Conservation (phyloP, 1,139 yeast genomes). For the Candida smagusa region DNA sequence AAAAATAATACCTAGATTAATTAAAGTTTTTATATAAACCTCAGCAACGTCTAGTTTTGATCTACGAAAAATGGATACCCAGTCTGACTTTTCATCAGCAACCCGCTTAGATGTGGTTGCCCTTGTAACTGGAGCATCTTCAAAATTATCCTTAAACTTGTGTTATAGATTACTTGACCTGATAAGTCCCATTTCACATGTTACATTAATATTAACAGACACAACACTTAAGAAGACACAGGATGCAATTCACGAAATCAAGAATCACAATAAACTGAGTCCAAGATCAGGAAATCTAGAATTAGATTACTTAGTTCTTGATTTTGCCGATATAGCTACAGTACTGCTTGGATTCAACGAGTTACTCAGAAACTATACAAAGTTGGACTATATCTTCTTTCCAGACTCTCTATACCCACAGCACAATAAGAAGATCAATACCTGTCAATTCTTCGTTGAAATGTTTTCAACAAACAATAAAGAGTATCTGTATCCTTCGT, state of each 20-base stretch:
- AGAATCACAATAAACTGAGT: conserved; percentile 43
- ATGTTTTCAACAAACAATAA: conserved; percentile 25
- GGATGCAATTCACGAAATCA: conserved; percentile 65
- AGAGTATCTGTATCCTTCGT: conserved; percentile 68
- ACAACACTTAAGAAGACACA: conserved; percentile 81
- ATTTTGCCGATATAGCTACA: conserved; percentile 85
- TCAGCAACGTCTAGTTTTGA: too few relatives aligned
- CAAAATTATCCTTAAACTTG: conserved; percentile 80
- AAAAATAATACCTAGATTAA: not conserved
- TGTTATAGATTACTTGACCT: conserved; percentile 73
- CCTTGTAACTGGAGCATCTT: conserved; percentile 45
- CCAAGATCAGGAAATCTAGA: conserved; percentile 56
- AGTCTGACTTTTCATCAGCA: conserved; percentile 11
- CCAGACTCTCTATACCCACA: conserved; percentile 90
- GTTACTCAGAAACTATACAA: conserved; percentile 55
- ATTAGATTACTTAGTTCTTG: conserved; percentile 82
- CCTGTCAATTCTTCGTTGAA: conserved; percentile 71
- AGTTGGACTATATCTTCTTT: conserved; percentile 73
- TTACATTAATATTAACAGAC: conserved; percentile 84
- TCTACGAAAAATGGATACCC: conserved; percentile 3
- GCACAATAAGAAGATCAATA: conserved; percentile 64
- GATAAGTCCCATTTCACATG: conserved; percentile 47
- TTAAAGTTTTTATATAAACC: too few relatives aligned
- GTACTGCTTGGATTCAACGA: conserved; percentile 72
- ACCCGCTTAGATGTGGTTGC: conserved; percentile 28